Conservation (phyloP, 441 rosid species). For the Croton laevigatus region DNA sequence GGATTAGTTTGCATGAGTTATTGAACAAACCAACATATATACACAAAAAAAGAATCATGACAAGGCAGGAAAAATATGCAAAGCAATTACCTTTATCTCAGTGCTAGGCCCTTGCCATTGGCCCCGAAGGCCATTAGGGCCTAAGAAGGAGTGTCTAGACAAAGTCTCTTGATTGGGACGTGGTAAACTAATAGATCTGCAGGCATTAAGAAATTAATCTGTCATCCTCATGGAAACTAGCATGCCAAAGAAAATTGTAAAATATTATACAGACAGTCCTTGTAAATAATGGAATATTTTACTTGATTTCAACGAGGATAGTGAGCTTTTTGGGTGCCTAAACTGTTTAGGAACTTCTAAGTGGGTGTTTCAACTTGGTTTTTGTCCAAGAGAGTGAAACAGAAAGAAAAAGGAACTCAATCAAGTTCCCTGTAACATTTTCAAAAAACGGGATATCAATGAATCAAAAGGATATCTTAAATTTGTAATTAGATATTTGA, state of each 20-base stretch:
- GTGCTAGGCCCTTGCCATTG: conserved; percentile 83
- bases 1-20: conserved; percentile 16
- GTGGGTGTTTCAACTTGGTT: not conserved
- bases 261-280: not conserved
- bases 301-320: not conserved
- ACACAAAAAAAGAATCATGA: not conserved
- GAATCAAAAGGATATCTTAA: no score
- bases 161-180: conserved; percentile 85
- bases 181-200: conserved; percentile 71
- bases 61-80: not conserved
- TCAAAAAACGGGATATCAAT: no score
- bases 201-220: conserved; percentile 21
- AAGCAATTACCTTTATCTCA: conserved; percentile 57
- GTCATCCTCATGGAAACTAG: conserved; percentile 1
- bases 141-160: conserved; percentile 89
- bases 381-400: no score
- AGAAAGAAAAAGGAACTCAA: no score
- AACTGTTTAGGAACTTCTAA: not conserved
- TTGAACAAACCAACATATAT: conserved; percentile 8
- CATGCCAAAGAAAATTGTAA: not conserved
- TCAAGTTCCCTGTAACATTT: no score
- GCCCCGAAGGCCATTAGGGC: conserved; percentile 84
- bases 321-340: not conserved
- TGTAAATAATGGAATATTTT: not conserved
- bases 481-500: no score